These are phyloP conservation scores for Mycena citricolor DNA, from an alignment of 1,284 basidiomycete species.

Conservation along the genomic window DNA sequence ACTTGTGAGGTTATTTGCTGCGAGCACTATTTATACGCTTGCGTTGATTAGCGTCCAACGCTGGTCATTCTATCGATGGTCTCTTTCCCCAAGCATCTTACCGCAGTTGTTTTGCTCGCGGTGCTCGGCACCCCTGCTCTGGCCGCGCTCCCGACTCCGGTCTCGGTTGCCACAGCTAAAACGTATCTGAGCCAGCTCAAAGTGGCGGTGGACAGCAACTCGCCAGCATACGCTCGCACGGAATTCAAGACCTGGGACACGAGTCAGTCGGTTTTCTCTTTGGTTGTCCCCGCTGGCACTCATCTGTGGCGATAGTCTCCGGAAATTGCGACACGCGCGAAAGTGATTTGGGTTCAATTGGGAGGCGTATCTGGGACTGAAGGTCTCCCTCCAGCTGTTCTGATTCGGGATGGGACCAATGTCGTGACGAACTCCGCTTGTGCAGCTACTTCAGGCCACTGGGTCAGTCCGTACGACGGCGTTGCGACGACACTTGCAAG, in stretches of 20 bases:
- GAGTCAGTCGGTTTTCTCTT: conserved; percentile 33
- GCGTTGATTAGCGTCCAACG: no score
- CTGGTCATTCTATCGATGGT: no score
- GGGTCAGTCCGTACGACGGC: conserved; percentile 52
- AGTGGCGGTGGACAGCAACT: conserved; percentile 46
- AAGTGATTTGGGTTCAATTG: conserved; percentile 35
- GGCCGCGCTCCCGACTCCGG: conserved; percentile 21
- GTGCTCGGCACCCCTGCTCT: conserved; percentile 5
- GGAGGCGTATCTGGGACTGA: conserved; percentile 7
- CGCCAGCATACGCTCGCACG: conserved; percentile 42
- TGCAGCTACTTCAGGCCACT: conserved; percentile 45
- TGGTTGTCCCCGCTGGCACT: background rate
- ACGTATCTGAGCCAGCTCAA: conserved; percentile 30
- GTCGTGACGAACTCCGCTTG: conserved; percentile 45
- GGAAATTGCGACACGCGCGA: conserved; percentile 55
- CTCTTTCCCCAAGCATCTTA: no score
- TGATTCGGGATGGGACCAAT: conserved; percentile 52
- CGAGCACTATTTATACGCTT: no score
- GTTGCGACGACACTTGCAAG: conserved; percentile 44
- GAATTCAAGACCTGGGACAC: conserved; percentile 49
- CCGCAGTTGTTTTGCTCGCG: no score
- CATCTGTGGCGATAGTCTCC: conserved; percentile 39
- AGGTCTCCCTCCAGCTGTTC: conserved; percentile 43
- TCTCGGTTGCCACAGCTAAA: conserved; percentile 22
- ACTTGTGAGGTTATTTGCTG: no score